These are phyloP conservation scores for Cytospora leucostoma DNA, from an alignment of 2,329 filamentous ascomycete species.

Conservation along the genomic window DNA sequence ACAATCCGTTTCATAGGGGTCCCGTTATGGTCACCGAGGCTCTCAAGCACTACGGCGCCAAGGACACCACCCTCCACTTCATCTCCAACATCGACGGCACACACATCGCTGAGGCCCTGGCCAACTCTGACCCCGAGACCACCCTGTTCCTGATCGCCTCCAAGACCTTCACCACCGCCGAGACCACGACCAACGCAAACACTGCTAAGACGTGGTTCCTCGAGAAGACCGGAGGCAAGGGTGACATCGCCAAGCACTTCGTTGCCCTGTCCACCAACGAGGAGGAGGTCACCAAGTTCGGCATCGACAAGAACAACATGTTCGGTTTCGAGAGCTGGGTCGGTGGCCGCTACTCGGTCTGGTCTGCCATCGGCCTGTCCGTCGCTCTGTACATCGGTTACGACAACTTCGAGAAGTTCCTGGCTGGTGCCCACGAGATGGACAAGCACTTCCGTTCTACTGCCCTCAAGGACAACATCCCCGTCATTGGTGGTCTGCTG, in stretches of 20 bases:
- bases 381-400: constrained; percentile 94
- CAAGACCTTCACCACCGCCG: constrained; percentile 98
- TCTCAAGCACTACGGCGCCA: constrained; percentile 88
- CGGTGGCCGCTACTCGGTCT: constrained; percentile 96
- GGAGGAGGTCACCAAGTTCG: constrained; percentile 94
- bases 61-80: constrained; percentile 88
- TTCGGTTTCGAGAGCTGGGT: constrained; percentile 99
- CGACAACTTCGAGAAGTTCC: constrained; percentile 97
- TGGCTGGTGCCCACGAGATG: constrained; percentile 93
- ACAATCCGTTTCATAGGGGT: constrained; percentile 58
- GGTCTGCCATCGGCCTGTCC: constrained; percentile 96
- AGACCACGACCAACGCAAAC: constrained; percentile 96
- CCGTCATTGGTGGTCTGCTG: constrained; percentile 84
- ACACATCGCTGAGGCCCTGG: constrained; percentile 92
- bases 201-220: constrained; percentile 97
- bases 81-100: constrained; percentile 99
- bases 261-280: constrained; percentile 97
- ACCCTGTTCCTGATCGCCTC: constrained; percentile 98
- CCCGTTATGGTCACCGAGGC: constrained; percentile 99
- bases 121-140: constrained; percentile 87
- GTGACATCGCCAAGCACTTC: constrained; percentile 96
- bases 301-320: constrained; percentile 99
- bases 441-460: constrained; percentile 96
- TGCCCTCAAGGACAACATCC: constrained; percentile 92
- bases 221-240: constrained; percentile 72